Evolutionary conservation across 2,329 filamentous ascomycete genomes (phyloP).

Genomic region (Trichophyton schoenleinii): DNA sequence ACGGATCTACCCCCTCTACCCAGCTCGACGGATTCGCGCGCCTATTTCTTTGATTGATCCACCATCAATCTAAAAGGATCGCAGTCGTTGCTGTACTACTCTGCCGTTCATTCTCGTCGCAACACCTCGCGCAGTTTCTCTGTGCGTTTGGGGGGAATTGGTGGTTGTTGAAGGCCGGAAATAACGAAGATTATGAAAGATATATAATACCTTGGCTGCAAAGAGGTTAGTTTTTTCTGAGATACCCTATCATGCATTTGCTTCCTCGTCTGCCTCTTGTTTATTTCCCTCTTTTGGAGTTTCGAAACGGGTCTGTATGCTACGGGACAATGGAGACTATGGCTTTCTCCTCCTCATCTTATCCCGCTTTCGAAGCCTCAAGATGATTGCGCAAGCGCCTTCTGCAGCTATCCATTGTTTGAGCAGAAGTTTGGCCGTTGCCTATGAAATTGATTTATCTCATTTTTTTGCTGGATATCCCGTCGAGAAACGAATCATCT

Average conservation of each 20-base stretch:
- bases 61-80: neutral
- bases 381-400: neutral
- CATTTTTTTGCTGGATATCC: neutral
- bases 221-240: neutral
- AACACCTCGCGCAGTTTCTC: neutral
- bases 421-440: neutral
- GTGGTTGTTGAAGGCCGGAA: neutral
- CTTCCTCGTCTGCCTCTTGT: neutral
- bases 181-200: neutral
- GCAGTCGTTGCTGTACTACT: neutral
- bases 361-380: neutral
- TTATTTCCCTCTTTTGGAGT: neutral
- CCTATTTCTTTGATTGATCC: constrained; percentile 2
- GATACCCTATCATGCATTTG: neutral
- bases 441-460: neutral
- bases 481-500: neutral
- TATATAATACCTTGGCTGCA: neutral
- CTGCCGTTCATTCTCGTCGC: neutral
- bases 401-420: neutral
- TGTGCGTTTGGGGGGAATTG: neutral
- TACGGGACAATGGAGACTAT: neutral
- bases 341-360: neutral
- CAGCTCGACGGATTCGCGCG: neutral
- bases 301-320: neutral
- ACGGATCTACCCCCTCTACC: neutral